Evolutionary conservation across 805 yeast species (phyloP).

Genomic region (Clavispora vitiphila): DNA sequence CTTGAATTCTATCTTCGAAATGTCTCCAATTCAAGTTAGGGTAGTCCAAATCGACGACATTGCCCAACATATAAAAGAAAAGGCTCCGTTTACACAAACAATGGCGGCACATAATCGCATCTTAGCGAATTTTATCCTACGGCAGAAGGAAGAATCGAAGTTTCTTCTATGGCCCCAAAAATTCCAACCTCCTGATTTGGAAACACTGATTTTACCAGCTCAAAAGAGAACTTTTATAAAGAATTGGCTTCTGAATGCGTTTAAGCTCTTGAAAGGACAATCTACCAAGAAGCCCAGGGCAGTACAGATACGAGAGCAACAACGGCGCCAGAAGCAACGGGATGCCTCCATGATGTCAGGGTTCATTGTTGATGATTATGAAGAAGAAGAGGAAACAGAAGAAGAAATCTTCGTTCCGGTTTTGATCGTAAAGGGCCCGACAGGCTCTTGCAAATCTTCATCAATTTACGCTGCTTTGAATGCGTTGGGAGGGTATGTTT

Average conservation of each 20-base stretch:
- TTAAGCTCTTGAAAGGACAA: constrained; percentile 25
- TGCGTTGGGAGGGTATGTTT: constrained; percentile 62
- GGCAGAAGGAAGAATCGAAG: background rate
- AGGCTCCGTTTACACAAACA: constrained; percentile 9
- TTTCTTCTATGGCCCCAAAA: constrained; percentile 35
- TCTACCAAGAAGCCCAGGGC: constrained; percentile 30
- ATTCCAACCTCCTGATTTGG: constrained; percentile 36
- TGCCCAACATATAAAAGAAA: background rate
- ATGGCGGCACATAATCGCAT: constrained; percentile 8
- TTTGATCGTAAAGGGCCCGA: constrained; percentile 61
- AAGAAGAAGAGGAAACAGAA: constrained; percentile 22
- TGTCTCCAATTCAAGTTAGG: background rate
- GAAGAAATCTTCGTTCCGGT: constrained; percentile 53
- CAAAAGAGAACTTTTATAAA: constrained; percentile 20
- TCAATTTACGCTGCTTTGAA: constrained; percentile 63
- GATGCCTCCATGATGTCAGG: constrained; percentile 20
- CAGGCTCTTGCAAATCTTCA: constrained; percentile 76
- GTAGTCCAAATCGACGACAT: background rate
- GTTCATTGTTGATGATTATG: constrained; percentile 36
- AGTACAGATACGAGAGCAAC: constrained; percentile 22
- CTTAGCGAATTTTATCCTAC: constrained; percentile 6
- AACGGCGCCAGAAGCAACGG: constrained; percentile 15
- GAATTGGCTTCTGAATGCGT: constrained; percentile 40
- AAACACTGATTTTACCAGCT: constrained; percentile 30
- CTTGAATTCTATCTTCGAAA: background rate